phyloP scores from a whole-genome alignment of 306 rosid species.

The Geum urbanum region DNA sequence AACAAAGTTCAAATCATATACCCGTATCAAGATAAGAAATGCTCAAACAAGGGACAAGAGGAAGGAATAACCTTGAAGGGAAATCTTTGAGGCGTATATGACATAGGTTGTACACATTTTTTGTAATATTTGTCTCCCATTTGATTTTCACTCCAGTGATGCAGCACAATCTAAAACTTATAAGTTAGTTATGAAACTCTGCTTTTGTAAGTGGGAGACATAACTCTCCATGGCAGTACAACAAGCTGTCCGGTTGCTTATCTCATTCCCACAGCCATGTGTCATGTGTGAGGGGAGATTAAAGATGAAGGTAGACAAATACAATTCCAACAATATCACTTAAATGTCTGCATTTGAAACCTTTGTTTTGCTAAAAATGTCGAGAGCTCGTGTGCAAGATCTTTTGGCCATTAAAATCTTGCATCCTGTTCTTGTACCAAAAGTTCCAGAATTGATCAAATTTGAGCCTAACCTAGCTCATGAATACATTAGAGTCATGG shows the following conservation, averaged over 20 bases:
- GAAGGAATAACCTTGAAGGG: constrained; percentile 70
- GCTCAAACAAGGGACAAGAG: constrained; percentile 16
- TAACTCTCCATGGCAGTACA: constrained; percentile 81
- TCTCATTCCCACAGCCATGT: constrained; percentile 58
- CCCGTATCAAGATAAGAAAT: constrained; percentile 29
- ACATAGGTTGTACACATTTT: constrained; percentile 73
- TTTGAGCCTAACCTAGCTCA: too few relatives aligned
- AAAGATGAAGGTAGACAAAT: neutral
- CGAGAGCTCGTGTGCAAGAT: too few relatives aligned
- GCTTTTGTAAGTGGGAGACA: constrained; percentile 91
- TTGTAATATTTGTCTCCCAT: constrained; percentile 50
- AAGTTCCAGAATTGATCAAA: too few relatives aligned
- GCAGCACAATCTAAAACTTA: constrained; percentile 94
- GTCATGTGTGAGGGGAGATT: neutral
- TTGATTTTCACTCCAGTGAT: constrained; percentile 64
- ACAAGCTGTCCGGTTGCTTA: constrained; percentile 64
- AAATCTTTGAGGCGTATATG: constrained; percentile 86
- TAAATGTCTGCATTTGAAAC: neutral
- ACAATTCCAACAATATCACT: neutral
- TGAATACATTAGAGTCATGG: too few relatives aligned
- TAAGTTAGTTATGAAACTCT: constrained; percentile 86
- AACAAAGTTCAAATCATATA: constrained; percentile 19
- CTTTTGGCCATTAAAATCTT: too few relatives aligned
- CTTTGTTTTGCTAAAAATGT: too few relatives aligned
- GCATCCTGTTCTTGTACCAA: too few relatives aligned